Evolutionary conservation across 805 yeast species (phyloP).

Genomic region (Wickerhamomyces ciferrii): DNA sequence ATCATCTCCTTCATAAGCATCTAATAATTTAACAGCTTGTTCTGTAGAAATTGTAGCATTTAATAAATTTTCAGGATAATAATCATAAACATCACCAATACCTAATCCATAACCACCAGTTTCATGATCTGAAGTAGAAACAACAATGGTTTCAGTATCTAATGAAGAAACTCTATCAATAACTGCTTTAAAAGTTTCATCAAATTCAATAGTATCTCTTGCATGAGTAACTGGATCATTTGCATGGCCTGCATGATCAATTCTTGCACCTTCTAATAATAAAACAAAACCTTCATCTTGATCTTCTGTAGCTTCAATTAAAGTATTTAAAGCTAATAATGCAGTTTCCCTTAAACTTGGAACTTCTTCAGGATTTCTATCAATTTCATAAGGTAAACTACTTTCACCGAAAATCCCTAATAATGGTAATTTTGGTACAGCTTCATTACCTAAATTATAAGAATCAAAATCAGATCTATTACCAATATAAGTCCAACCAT

Average conservation of each 20-base stretch:
- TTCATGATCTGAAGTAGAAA: slow-evolving; percentile 90
- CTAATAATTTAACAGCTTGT: slow-evolving; percentile 45
- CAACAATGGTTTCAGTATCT: slow-evolving; percentile 72
- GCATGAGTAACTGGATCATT: slow-evolving; percentile 95
- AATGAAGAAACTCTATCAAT: slow-evolving; percentile 58
- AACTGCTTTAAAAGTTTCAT: slow-evolving; percentile 72
- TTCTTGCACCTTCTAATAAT: slow-evolving; percentile 84
- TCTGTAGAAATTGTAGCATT: slow-evolving; percentile 74
- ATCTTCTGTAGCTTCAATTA: slow-evolving; percentile 61
- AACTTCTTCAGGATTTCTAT: slow-evolving; percentile 51
- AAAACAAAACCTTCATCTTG: slow-evolving; percentile 83
- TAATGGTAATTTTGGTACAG: slow-evolving; percentile 55
- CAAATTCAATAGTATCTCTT: slow-evolving; percentile 79
- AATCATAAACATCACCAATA: slow-evolving; percentile 75
- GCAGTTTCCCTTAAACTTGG: slow-evolving; percentile 82
- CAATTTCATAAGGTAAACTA: slow-evolving; percentile 80
- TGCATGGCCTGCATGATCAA: slow-evolving; percentile 91
- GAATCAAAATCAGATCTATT: slow-evolving; percentile 52
- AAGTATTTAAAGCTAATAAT: slow-evolving; percentile 62
- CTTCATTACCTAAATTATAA: slow-evolving; percentile 49
- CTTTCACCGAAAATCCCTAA: slow-evolving; percentile 65
- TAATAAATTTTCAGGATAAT: slow-evolving; percentile 74
- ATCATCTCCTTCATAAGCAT: slow-evolving; percentile 25
- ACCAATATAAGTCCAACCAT: slow-evolving; percentile 67
- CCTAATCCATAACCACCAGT: slow-evolving; percentile 88